phyloP scores from a whole-genome alignment of 495 filamentous ascomycete species.

The Aspergillus nidulans region DNA sequence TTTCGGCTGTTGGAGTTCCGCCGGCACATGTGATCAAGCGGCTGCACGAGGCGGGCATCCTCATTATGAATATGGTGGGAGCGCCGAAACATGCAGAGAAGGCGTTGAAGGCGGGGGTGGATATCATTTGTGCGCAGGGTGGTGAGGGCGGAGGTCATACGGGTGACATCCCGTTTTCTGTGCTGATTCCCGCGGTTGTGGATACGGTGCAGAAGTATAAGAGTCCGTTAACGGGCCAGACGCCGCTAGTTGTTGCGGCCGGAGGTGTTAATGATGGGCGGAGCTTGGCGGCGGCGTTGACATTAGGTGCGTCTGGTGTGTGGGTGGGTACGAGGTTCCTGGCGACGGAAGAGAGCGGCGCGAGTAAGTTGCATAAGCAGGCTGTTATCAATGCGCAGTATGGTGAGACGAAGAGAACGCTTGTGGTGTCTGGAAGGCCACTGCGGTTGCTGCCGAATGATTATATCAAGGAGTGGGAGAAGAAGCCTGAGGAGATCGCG shows the following conservation, averaged over 20 bases:
- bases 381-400: constrained; percentile 71
- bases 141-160: constrained; percentile 79
- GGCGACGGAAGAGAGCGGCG: constrained; percentile 70
- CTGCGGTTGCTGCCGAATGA: constrained; percentile 76
- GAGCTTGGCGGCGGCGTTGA: constrained; percentile 63
- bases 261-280: constrained; percentile 71
- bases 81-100: constrained; percentile 82
- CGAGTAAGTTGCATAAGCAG: constrained; percentile 72
- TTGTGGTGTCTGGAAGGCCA: constrained; percentile 75
- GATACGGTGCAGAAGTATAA: constrained; percentile 63
- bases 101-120: constrained; percentile 73
- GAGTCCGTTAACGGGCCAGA: constrained; percentile 50
- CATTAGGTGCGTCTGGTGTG: constrained; percentile 69
- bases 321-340: constrained; percentile 89
- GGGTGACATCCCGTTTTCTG: constrained; percentile 66
- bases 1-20: constrained; percentile 78
- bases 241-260: constrained; percentile 67
- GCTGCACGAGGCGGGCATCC: constrained; percentile 68
- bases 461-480: constrained; percentile 76
- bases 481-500: constrained; percentile 63
- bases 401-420: constrained; percentile 69
- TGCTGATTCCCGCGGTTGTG: constrained; percentile 71
- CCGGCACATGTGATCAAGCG: constrained; percentile 61
- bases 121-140: constrained; percentile 80
- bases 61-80: constrained; percentile 96